phyloP scores from a whole-genome alignment of 1,284 basidiomycete genomes.

The Phellopilus nigrolimitatus region DNA sequence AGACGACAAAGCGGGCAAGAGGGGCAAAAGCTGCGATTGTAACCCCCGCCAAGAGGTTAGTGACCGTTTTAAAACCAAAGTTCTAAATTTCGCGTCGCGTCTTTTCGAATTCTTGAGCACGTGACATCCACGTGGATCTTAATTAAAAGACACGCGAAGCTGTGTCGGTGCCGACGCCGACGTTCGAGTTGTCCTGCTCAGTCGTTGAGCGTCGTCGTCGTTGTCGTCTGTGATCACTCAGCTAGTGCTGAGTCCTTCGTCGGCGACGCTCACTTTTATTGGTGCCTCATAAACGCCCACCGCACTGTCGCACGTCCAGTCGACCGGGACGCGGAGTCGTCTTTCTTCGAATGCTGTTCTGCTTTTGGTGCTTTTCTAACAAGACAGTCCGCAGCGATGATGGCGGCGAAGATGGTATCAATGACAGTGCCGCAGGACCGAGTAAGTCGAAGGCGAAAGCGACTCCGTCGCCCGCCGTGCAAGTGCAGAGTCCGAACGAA shows the following conservation, averaged over 20 bases:
- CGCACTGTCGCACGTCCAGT: background rate
- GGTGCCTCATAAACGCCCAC: background rate
- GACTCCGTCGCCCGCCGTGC: background rate
- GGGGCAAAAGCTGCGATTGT: background rate
- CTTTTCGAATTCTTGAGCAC: background rate
- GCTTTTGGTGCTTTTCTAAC: slow-evolving; percentile 19
- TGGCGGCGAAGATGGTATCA: slow-evolving; percentile 7
- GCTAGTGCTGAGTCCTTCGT: background rate
- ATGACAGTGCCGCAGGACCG: background rate
- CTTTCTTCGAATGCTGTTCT: slow-evolving; percentile 9
- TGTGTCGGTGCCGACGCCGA: background rate
- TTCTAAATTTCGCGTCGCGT: background rate
- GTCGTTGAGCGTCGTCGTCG: too few species aligned
- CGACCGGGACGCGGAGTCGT: background rate
- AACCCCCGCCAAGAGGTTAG: slow-evolving; percentile 8
- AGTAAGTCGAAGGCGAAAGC: background rate
- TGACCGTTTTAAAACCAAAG: background rate
- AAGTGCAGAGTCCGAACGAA: slow-evolving; percentile 31
- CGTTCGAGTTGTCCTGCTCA: background rate
- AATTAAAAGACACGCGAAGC: background rate
- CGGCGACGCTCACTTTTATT: background rate
- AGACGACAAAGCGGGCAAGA: slow-evolving; percentile 7
- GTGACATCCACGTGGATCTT: slow-evolving; percentile 9
- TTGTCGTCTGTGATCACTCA: background rate
- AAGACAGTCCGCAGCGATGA: slow-evolving; percentile 14